These are phyloP conservation scores for Exophiala sp. DNA, from an alignment of 2,329 filamentous ascomycete species.

Conservation along the genomic window DNA sequence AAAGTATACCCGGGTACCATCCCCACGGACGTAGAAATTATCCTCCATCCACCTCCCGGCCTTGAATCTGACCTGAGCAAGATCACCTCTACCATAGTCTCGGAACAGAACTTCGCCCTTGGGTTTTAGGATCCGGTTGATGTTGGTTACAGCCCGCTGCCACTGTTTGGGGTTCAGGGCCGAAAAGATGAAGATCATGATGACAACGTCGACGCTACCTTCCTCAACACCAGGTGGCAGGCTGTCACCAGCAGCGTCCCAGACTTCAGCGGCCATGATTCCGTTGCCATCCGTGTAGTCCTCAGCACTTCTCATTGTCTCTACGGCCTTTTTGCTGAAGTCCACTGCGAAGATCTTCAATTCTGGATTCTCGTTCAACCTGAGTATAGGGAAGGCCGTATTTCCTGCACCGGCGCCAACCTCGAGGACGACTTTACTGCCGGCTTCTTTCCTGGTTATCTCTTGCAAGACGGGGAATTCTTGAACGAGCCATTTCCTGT, in stretches of 20 bases:
- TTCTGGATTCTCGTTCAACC: constrained; percentile 74
- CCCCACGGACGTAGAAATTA: constrained; percentile 94
- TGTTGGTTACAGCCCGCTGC: constrained; percentile 75
- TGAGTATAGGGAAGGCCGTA: constrained; percentile 86
- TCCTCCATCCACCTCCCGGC: constrained; percentile 91
- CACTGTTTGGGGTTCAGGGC: constrained; percentile 83
- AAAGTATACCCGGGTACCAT: constrained; percentile 96
- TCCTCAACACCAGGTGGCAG: constrained; percentile 74
- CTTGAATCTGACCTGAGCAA: constrained; percentile 95
- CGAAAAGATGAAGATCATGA: constrained; percentile 97
- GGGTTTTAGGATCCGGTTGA: constrained; percentile 78
- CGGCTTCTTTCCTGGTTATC: constrained; percentile 67
- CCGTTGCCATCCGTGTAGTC: constrained; percentile 61
- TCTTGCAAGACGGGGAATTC: constrained; percentile 87
- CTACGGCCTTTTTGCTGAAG: constrained; percentile 91
- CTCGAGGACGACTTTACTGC: constrained; percentile 71
- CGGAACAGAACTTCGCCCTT: constrained; percentile 93
- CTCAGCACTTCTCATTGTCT: constrained; percentile 80
- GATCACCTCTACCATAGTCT: constrained; percentile 91
- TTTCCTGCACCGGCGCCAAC: constrained; percentile 95
- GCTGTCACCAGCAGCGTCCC: constrained; percentile 72
- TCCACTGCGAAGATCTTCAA: constrained; percentile 91
- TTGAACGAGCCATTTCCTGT: constrained; percentile 93
- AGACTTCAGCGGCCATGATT: constrained; percentile 83
- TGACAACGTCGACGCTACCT: constrained; percentile 81